phyloP scores from a whole-genome alignment of 1,284 basidiomycete species.

The Ustilago esculenta region DNA sequence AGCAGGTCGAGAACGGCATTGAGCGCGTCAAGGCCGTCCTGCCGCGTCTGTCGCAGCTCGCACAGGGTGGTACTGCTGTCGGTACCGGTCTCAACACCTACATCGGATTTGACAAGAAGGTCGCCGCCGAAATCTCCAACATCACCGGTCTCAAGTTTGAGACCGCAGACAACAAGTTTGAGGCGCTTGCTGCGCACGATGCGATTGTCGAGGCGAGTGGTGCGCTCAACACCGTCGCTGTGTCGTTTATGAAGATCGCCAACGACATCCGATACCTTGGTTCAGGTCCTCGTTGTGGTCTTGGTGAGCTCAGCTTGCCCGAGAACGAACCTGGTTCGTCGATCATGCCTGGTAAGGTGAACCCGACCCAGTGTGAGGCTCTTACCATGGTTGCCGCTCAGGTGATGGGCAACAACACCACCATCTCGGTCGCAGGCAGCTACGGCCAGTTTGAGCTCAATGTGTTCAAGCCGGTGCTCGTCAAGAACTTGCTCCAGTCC shows the following conservation, averaged over 20 bases:
- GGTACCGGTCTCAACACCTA: constrained; percentile 96
- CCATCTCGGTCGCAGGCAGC: constrained; percentile 90
- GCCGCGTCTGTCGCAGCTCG: constrained; percentile 87
- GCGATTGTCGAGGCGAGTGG: constrained; percentile 97
- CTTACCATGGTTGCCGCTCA: constrained; percentile 97
- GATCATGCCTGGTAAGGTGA: constrained; percentile 99
- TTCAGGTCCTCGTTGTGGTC: constrained; percentile 95
- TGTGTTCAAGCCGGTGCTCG: constrained; percentile 99
- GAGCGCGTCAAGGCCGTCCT: constrained; percentile 83
- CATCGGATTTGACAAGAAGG: constrained; percentile 93
- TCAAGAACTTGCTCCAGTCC: constrained; percentile 95
- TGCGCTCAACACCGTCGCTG: constrained; percentile 92
- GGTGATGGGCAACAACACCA: constrained; percentile 97
- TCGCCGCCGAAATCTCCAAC: constrained; percentile 90
- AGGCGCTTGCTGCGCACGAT: constrained; percentile 95
- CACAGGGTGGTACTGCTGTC: constrained; percentile 98
- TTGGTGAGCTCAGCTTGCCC: constrained; percentile 91
- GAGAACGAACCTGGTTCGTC: constrained; percentile 99
- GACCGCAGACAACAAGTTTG: constrained; percentile 99
- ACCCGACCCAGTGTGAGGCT: constrained; percentile 99
- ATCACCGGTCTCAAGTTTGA: constrained; percentile 89
- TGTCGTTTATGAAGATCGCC: constrained; percentile 98
- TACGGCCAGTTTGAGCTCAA: constrained; percentile 99
- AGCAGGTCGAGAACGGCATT: constrained; percentile 91
- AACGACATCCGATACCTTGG: constrained; percentile 99